Evolutionary conservation across 805 yeast species (phyloP).

Genomic region (Candida suzukii): DNA sequence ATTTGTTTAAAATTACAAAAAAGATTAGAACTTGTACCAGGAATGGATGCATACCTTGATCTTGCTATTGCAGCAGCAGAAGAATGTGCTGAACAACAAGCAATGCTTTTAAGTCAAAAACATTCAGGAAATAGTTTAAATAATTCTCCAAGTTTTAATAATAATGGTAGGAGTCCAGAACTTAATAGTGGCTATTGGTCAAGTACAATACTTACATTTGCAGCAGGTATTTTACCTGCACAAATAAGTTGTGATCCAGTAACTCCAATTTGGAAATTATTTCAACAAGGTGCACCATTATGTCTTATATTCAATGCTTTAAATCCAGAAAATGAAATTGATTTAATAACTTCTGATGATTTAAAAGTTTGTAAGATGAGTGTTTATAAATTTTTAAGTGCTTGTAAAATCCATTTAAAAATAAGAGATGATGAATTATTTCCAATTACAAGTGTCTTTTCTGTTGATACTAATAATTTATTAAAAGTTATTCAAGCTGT

Average conservation of each 20-base stretch:
- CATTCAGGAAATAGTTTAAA: neutral
- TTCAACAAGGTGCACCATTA: constrained; percentile 89
- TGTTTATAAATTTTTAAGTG: constrained; percentile 82
- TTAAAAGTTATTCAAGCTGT: constrained; percentile 71
- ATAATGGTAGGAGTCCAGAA: no score
- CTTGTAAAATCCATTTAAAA: constrained; percentile 70
- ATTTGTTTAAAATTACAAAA: constrained; percentile 52
- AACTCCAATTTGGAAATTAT: constrained; percentile 79
- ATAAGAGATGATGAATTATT: constrained; percentile 78
- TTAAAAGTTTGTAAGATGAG: constrained; percentile 78
- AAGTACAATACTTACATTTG: constrained; percentile 50
- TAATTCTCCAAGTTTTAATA: neutral
- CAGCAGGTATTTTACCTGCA: constrained; percentile 73
- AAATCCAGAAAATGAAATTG: constrained; percentile 40
- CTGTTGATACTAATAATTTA: constrained; percentile 73
- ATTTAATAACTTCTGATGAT: constrained; percentile 71
- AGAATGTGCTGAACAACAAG: constrained; percentile 66
- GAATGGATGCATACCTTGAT: constrained; percentile 59
- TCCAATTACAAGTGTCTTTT: constrained; percentile 83
- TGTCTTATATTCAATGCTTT: constrained; percentile 78
- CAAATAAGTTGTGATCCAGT: constrained; percentile 82
- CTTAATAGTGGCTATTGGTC: constrained; percentile 19
- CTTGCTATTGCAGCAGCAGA: constrained; percentile 63
- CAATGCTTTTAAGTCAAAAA: constrained; percentile 37
- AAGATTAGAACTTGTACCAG: constrained; percentile 53